Percentiles rank a stretch among this genome's conserved stretches.
Conservation (phyloP, 345 rosid species). For the Corchorus capsularis region DNA sequence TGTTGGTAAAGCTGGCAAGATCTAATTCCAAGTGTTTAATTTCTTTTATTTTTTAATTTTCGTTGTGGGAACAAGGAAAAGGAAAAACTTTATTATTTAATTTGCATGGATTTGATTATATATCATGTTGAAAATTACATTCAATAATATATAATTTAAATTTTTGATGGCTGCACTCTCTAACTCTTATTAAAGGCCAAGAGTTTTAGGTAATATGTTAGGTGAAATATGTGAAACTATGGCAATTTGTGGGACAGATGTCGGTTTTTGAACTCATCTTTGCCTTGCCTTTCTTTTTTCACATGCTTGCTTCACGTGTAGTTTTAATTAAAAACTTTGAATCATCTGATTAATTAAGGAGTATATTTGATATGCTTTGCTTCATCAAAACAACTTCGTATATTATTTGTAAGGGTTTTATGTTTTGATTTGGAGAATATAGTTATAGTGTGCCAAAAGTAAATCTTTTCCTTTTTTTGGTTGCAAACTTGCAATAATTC, state of each 20-base stretch:
- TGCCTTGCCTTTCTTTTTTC: slow-evolving; percentile 10
- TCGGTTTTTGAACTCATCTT: slow-evolving; percentile 28
- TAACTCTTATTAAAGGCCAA: slow-evolving; percentile 28
- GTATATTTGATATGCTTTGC: neutral
- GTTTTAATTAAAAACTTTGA: neutral
- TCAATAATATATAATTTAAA: no score
- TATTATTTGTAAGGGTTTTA: neutral
- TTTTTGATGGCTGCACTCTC: slow-evolving; percentile 13
- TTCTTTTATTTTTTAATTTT: neutral
- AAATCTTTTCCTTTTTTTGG: no score
- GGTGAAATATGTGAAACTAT: slow-evolving; percentile 26
- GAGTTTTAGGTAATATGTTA: slow-evolving; percentile 35
- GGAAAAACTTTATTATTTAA: neutral
- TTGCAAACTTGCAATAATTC: no score
- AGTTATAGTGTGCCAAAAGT: no score
- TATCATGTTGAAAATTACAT: neutral
- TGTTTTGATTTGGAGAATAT: no score
- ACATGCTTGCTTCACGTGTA: slow-evolving; percentile 27
- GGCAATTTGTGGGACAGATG: slow-evolving; percentile 34
- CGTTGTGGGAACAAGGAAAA: no score
- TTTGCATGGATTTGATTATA: neutral
- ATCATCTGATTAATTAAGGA: neutral
- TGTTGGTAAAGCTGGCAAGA: slow-evolving; percentile 9
- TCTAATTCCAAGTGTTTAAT: neutral
- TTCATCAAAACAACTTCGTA: neutral